phyloP scores from a whole-genome alignment of 2,329 filamentous ascomycete genomes.

The Aspergillus sp. region DNA sequence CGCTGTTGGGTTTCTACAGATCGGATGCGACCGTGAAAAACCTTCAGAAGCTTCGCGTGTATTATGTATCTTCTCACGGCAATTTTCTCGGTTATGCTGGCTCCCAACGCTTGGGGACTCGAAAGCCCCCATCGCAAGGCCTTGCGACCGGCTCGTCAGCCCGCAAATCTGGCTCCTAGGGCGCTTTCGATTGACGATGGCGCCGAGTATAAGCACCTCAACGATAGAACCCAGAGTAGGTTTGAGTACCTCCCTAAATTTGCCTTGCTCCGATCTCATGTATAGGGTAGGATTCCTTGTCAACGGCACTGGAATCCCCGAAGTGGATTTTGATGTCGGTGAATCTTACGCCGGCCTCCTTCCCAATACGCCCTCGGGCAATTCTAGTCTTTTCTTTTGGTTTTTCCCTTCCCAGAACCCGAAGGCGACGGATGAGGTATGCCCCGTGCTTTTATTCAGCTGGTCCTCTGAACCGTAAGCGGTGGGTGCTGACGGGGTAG shows the following conservation, averaged over 20 bases:
- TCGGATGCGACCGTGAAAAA: background rate
- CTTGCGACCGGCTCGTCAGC: background rate
- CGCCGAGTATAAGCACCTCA: slow-evolving; percentile 3
- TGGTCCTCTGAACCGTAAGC: background rate
- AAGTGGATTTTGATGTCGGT: slow-evolving; percentile 66
- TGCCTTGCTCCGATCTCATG: background rate
- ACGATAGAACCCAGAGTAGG: slow-evolving; percentile 8
- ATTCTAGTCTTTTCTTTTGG: slow-evolving; percentile 52
- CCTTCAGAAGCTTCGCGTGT: background rate
- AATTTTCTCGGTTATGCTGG: slow-evolving; percentile 9
- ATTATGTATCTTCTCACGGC: slow-evolving; percentile 6
- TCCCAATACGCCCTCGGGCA: slow-evolving; percentile 47
- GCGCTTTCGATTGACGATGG: background rate
- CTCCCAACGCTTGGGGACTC: slow-evolving; percentile 12
- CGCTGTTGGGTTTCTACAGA: background rate
- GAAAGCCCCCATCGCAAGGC: slow-evolving; percentile 23
- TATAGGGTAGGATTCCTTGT: slow-evolving; percentile 58
- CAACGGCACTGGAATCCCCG: slow-evolving; percentile 63
- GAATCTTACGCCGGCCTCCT: slow-evolving; percentile 49
- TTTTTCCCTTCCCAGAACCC: slow-evolving; percentile 48
- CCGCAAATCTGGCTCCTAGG: background rate
- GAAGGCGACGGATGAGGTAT: slow-evolving; percentile 40
- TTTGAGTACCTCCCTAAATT: background rate
- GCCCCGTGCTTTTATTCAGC: background rate
- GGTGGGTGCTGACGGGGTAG: slow-evolving; percentile 7